Base-by-base conservation (phyloP, 495 filamentous ascomycete species). In the Podospora anserina region DNA sequence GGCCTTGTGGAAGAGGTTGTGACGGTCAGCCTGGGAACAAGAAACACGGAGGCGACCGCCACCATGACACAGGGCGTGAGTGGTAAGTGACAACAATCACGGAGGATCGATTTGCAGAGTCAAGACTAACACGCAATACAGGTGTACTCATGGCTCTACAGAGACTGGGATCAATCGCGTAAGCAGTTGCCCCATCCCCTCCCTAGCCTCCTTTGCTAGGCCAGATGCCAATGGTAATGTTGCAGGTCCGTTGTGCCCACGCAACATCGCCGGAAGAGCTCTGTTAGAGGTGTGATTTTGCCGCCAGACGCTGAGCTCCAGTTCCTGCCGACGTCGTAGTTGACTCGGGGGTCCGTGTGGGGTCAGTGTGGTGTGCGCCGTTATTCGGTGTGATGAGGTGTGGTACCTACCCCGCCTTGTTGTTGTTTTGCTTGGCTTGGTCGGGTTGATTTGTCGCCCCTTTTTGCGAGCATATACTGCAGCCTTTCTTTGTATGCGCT, bases 21-120 rank as follows among this genome's bases (percentile, higher is more conserved):
- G 71, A 96, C 92, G 1, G 92, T 97, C 20, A 92, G 88, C 63
- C 80, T 97, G 64, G 93, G 94, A 18, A 90, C 83, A 71, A 82
- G 93, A 59, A 96, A 92, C 79, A 97, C 93, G 0, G 91, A 95
- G 78, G 94, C 94, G 11, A 89, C 86, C 68, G 87, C 89, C 18
- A 96, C 94, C 2, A 74, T 97, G 72, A 94, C 92, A 2, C 91
- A 94, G 78, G 94, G 94, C 70, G 92, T 96, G 55, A 95, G 92
- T 75, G 93, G 94, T 91, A 77, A 77, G 86, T 59, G 16, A 18
- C 15, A 39, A 18, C 0, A 58, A 3, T 15, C 61, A 6, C n/a
- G 23, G 66, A 72, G 20, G 6, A 39, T 39, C 6, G 11, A 6
- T 11, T 11, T 39, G 5, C 34, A 39, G 34, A 39, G 11, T 5